Conservation (phyloP, 2,329 filamentous ascomycete genomes). For the Hawksworthiomyces lignivorus region DNA sequence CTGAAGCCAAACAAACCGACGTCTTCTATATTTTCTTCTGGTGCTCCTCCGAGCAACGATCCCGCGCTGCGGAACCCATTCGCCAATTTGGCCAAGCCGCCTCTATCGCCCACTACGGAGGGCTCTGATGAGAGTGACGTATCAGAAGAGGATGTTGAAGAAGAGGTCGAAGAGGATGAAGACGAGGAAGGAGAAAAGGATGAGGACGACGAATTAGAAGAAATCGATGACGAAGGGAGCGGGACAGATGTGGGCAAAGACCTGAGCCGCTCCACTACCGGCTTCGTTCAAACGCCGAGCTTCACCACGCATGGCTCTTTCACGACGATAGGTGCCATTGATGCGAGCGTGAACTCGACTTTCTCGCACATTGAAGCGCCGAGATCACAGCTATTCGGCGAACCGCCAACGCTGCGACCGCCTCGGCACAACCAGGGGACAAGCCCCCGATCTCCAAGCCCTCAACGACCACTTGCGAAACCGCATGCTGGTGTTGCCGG, state of each 20-base stretch:
- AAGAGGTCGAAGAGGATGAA: conserved; percentile 31
- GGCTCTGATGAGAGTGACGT: conserved; percentile 17
- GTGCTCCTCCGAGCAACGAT: conserved; percentile 1
- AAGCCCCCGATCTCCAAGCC: conserved; percentile 68
- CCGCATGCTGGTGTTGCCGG: conserved; percentile 1
- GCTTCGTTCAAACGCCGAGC: conserved; percentile 37
- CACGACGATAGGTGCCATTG: conserved; percentile 29
- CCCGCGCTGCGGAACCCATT: conserved; percentile 10
- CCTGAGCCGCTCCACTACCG: conserved; percentile 41
- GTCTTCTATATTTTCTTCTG: conserved; percentile 12
- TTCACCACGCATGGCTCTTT: conserved; percentile 55
- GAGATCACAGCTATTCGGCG: conserved; percentile 44
- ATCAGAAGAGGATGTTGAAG: conserved; percentile 25
- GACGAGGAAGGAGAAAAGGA: conserved; percentile 32
- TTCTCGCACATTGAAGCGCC: conserved; percentile 38
- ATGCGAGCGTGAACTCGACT: conserved; percentile 38
- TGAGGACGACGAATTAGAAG: conserved; percentile 42
- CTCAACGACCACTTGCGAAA: conserved; percentile 35
- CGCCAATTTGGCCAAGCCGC: conserved; percentile 14
- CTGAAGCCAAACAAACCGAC: conserved; percentile 3
- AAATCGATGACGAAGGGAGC: conserved; percentile 48
- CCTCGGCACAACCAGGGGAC: conserved; percentile 37
- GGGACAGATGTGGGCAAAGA: conserved; percentile 60
- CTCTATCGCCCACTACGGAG: conserved; percentile 12
- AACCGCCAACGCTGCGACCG: conserved; percentile 48